Conservation (phyloP, 208 protist genomes). For the Trypanosoma cruzi region DNA sequence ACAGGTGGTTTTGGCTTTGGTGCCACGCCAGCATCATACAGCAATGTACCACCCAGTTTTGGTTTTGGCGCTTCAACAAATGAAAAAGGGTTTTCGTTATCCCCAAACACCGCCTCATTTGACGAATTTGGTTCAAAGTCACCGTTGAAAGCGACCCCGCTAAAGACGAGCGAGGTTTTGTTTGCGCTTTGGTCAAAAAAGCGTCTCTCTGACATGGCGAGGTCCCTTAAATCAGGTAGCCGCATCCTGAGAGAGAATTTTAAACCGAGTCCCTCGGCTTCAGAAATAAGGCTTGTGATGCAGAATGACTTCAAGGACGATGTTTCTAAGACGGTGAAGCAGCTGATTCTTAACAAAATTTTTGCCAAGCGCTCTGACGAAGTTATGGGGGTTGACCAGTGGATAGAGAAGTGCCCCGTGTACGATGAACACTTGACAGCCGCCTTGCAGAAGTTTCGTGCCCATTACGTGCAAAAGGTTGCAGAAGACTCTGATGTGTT, state of each 20-base stretch:
- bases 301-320: constrained; percentile 88
- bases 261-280: constrained; percentile 32
- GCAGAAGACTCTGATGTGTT: constrained; percentile 68
- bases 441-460: constrained; percentile 77
- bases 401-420: constrained; percentile 77
- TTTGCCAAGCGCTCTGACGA: constrained; percentile 70
- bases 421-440: constrained; percentile 64
- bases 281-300: constrained; percentile 78
- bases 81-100: background rate
- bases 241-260: constrained; percentile 78
- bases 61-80: constrained; percentile 32
- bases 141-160: constrained; percentile 28
- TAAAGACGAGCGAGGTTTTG: constrained; percentile 71
- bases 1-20: constrained; percentile 43
- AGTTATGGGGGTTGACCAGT: constrained; percentile 58
- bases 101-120: constrained; percentile 19
- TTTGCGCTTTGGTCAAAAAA: constrained; percentile 80
- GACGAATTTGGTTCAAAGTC: constrained; percentile 1
- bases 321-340: constrained; percentile 40
- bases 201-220: constrained; percentile 58
- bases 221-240: constrained; percentile 78
- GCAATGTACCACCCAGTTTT: constrained; percentile 16
- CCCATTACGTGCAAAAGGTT: constrained; percentile 51
- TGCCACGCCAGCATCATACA: constrained; percentile 11
- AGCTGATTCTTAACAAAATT: constrained; percentile 65